phyloP scores from a whole-genome alignment of 257 asterid species.

The Solanum paucissectum region DNA sequence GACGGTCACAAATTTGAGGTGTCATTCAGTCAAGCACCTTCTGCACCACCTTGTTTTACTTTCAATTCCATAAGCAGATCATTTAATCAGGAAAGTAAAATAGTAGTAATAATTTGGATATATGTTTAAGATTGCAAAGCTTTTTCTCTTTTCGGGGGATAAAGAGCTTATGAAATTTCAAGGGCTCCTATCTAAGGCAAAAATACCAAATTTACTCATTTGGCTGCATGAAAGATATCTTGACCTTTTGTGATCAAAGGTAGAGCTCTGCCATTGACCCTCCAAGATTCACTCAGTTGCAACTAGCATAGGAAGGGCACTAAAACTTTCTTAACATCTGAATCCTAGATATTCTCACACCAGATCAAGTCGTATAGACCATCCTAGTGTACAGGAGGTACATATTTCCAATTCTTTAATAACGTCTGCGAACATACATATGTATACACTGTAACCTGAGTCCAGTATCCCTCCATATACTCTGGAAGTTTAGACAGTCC shows the following conservation, averaged over 20 bases:
- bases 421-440: neutral
- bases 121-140: neutral
- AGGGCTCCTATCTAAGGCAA: neutral
- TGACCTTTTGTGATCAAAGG: neutral
- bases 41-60: neutral
- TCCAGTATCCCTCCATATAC: neutral
- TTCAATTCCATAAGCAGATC: neutral
- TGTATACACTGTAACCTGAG: neutral
- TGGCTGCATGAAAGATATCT: neutral
- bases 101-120: neutral
- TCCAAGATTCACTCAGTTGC: neutral
- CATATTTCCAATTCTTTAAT: neutral
- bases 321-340: neutral
- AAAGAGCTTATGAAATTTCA: neutral
- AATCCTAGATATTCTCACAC: neutral
- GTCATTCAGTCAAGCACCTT: neutral
- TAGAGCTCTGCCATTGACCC: neutral
- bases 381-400: neutral
- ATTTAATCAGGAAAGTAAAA: neutral
- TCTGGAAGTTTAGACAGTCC: neutral
- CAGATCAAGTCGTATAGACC: neutral
- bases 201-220: neutral
- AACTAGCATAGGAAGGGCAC: neutral
- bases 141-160: neutral
- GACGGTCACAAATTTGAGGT: neutral